A percentile compares a stretch with the other conserved stretches of the same genome.
phyloP scores from a whole-genome alignment of 495 filamentous ascomycete species.

The Daldinia grandis region DNA sequence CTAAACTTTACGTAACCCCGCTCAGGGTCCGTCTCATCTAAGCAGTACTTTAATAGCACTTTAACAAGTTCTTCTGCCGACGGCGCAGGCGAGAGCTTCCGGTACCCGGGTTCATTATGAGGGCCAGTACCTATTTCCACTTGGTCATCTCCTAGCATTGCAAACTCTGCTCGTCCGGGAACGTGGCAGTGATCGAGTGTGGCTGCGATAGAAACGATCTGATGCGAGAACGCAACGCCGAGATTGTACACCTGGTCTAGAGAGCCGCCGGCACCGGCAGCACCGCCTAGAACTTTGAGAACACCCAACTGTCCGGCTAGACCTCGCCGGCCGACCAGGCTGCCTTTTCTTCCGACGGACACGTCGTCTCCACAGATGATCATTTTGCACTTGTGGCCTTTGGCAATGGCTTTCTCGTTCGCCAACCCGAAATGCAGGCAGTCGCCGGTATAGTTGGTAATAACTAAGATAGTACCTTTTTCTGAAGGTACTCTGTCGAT shows the following conservation, averaged over 20 bases:
- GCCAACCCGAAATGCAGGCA: conserved; percentile 71
- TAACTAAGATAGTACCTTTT: conserved; percentile 66
- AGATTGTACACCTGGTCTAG: conserved; percentile 66
- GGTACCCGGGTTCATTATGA: conserved; percentile 69
- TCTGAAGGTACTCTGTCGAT: conserved; percentile 64
- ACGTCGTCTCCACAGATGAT: conserved; percentile 70
- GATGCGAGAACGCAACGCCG: conserved; percentile 60
- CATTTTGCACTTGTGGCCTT: conserved; percentile 62
- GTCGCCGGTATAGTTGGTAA: conserved; percentile 74
- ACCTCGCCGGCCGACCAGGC: conserved; percentile 65
- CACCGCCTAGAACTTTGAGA: conserved; percentile 57
- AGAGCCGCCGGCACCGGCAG: conserved; percentile 57
- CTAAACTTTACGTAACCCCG: conserved; percentile 67
- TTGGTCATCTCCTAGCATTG: conserved; percentile 55
- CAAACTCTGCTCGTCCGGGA: conserved; percentile 65
- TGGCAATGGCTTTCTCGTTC: conserved; percentile 66
- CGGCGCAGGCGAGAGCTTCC: conserved; percentile 63
- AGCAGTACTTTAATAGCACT: conserved; percentile 60
- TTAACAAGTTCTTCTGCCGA: conserved; percentile 62
- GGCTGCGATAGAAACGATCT: conserved; percentile 67
- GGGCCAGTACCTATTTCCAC: conserved; percentile 68
- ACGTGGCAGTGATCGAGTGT: conserved; percentile 72
- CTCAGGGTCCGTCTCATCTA: conserved; percentile 64
- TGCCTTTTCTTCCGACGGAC: conserved; percentile 64
- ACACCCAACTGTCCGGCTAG: conserved; percentile 63